Evolutionary conservation across 148 eudicot species (phyloP), one percentile per base, ranked within the genome.

Genomic region (Rhododendron williamsianum): DNA sequence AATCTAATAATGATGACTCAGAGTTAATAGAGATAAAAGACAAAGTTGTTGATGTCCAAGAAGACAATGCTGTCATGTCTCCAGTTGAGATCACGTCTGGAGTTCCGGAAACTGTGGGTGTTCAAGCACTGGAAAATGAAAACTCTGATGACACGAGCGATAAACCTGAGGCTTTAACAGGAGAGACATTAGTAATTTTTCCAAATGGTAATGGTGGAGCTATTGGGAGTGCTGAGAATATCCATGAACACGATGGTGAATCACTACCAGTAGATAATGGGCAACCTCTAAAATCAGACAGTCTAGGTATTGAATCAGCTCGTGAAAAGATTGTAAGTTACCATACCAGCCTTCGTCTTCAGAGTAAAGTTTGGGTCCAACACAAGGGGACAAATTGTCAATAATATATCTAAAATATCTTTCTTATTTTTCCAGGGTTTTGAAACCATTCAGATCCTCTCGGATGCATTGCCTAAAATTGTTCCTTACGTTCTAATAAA

Each of bases 401-500:
- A 67, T 10, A 25, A 69, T 10, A 56, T 27, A 72, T 80, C 83
- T 84, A 81, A 89, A 45, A 76, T 60, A 48, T 86, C 25, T 23
- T 82, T 86, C 35, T 25, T 69, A 63, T 71, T 41, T 84, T 88
- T 43, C 69, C 96, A 97, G 99, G 98, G 94, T 78, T 89, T 94
- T 88, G 98, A 89, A 89, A 92, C 99, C 79, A 92, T 97, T 83
- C 98, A 97, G 90, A 95, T 97, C 81, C 94, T 97, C 71, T 91
- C 99, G 36, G 93, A 97, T 90, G 93, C 98, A 54, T 92, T 97
- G 89, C 99, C 99, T 67, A 97, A 95, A 87, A 97, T 97, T 88
- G 99, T 95, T 85, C 99, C 99, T 63, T 95, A 93, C 87, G 99
- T 97, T 87, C 93, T 95, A 85, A 97, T 97, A 88, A 93, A 97